Percentiles rank a stretch among this genome's conserved stretches.
These are phyloP conservation scores for Strigomonas galati DNA, from an alignment of 208 protist species.

Conservation along the genomic window DNA sequence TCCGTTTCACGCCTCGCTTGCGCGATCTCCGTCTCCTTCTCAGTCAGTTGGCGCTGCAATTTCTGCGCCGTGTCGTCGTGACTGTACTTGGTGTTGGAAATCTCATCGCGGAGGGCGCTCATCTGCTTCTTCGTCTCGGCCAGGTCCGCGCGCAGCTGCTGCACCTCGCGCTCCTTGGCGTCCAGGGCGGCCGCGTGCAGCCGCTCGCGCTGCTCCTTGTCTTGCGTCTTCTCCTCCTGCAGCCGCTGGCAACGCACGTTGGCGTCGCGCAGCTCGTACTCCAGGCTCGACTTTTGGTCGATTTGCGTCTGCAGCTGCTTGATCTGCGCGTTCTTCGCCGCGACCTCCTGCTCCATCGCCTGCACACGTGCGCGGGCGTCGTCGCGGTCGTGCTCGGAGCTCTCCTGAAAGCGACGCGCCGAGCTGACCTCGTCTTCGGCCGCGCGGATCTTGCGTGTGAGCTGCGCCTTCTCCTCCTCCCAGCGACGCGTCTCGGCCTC, in stretches of 20 bases:
- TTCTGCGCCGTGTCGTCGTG: slow-evolving; percentile 35
- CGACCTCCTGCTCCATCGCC: slow-evolving; percentile 37
- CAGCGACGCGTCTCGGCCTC: slow-evolving; percentile 33
- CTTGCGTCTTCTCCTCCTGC: slow-evolving; percentile 38
- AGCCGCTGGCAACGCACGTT: slow-evolving; percentile 33
- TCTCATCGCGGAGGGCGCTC: slow-evolving; percentile 43
- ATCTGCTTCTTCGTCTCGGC: slow-evolving; percentile 36
- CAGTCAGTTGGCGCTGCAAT: slow-evolving; percentile 34
- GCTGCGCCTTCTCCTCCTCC: slow-evolving; percentile 37
- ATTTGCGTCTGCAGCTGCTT: slow-evolving; percentile 31
- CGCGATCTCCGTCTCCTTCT: slow-evolving; percentile 45
- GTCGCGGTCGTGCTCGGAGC: slow-evolving; percentile 26
- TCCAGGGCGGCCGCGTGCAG: slow-evolving; percentile 31
- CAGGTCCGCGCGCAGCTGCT: slow-evolving; percentile 36
- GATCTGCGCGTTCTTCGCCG: slow-evolving; percentile 25
- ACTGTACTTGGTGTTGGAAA: slow-evolving; percentile 23
- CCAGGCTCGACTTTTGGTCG: slow-evolving; percentile 25
- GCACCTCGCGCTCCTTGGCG: slow-evolving; percentile 51
- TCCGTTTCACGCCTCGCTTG: slow-evolving; percentile 45
- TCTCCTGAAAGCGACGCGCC: slow-evolving; percentile 22
- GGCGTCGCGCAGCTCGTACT: slow-evolving; percentile 40
- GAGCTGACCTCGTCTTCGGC: slow-evolving; percentile 38
- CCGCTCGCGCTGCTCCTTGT: slow-evolving; percentile 35
- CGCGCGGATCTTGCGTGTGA: slow-evolving; percentile 23
- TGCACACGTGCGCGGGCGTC: slow-evolving; percentile 18